phyloP scores from a whole-genome alignment of 2,329 filamentous ascomycete genomes.

The Fusarium pseudograminearum region DNA sequence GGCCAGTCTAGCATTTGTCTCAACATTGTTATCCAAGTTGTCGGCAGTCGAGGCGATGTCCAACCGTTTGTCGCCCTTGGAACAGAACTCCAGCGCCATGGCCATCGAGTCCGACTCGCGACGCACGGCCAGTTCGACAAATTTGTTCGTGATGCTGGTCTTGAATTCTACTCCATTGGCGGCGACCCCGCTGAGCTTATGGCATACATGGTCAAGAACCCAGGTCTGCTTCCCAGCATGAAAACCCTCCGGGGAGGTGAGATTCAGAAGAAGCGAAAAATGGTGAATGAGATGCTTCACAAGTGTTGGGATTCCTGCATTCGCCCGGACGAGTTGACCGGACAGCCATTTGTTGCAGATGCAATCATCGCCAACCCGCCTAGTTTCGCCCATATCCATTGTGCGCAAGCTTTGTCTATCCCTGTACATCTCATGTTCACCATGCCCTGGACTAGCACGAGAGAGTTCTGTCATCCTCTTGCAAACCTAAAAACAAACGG shows the following conservation, averaged over 20 bases:
- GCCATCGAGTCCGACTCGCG: conserved; percentile 32
- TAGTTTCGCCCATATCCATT: conserved; percentile 62
- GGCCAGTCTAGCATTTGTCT: neutral
- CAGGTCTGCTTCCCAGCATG: neutral
- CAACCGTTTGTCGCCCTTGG: conserved; percentile 31
- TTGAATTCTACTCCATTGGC: conserved; percentile 19
- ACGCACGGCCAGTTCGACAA: conserved; percentile 23
- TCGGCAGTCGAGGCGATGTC: conserved; percentile 30
- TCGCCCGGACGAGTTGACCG: neutral
- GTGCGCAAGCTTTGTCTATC: conserved; percentile 58
- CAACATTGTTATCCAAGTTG: conserved; percentile 35
- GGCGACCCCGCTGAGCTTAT: conserved; percentile 28
- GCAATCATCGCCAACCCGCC: conserved; percentile 65
- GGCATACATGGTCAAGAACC: conserved; percentile 13
- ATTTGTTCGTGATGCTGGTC: conserved; percentile 1
- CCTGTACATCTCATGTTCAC: conserved; percentile 64
- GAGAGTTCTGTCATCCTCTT: conserved; percentile 78
- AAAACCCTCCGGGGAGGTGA: neutral
- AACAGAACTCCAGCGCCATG: conserved; percentile 17
- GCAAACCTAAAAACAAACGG: conserved; percentile 72
- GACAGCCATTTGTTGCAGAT: conserved; percentile 50
- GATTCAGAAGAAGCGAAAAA: neutral
- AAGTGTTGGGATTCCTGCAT: conserved; percentile 1
- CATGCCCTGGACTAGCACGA: conserved; percentile 82
- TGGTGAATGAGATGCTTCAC: conserved; percentile 4